Base-by-base conservation (phyloP, 495 filamentous ascomycete species). In the Talaromyces proteolyticus region DNA sequence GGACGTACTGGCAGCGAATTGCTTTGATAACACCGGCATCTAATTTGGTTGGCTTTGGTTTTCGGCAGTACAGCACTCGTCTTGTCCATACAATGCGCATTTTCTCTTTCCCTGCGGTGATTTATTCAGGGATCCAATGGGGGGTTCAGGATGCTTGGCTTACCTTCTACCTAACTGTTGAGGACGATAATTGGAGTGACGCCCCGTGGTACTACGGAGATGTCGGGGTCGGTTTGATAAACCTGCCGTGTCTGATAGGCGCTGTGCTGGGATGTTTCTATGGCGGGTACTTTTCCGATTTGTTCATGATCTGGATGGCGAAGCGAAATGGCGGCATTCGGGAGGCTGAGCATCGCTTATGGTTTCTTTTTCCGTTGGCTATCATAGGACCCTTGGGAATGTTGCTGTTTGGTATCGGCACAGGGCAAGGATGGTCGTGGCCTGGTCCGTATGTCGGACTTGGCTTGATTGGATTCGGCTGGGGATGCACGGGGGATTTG, bases 131-230 rank as follows among this genome's bases (percentile, higher is more conserved):
- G 17, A 46, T 68, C 17, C 64, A 67, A 43, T 68, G 64, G 65
- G 64, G 64, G 20, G 64, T 58, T 14, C 65, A 68, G 42, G 65
- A 68, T 49, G 65, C 65, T 3, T 68, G 64, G 64, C 43, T 68
- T n/a, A 60, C 60, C 14, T 68, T 68, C 53, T 68, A 67, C 42
- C 55, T 68, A 17, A 68, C 65, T 3, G 48, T 65, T 14, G 62
- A 68, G 46, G 60, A 67, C 3, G 58, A 67, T 40, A 57, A 67
- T 26, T 68, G 53, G 51, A 60, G 61, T 43, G 56, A 52, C 1
- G 42, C 53, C 10, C 65, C 65, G 1, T 68, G 61, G 61, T 51
- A 56, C 54, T 68, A 68, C 50, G 55, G 47, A 18, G 55, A 64
- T 42, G 55, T 57, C 14, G 58, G 57, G 4, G 65, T 64, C 6